phyloP scores from a whole-genome alignment of 2,329 filamentous ascomycete genomes.

The Colletotrichum liaoningense region DNA sequence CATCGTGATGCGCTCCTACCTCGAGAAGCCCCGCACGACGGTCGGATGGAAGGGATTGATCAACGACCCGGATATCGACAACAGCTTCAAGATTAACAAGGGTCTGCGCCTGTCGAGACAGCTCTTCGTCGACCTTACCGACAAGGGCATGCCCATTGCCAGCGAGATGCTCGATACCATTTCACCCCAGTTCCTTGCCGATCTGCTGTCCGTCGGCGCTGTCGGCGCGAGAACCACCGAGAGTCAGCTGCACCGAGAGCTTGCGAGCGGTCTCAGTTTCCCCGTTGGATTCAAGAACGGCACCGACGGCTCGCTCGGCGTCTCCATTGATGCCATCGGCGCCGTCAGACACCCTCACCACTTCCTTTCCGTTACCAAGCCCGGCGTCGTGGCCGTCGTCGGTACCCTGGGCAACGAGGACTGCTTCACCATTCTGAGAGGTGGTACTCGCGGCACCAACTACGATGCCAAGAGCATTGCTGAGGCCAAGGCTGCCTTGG shows the following conservation, averaged over 20 bases:
- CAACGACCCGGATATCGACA: constrained; percentile 98
- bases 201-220: constrained; percentile 90
- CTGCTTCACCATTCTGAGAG: constrained; percentile 95
- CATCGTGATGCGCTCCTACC: constrained; percentile 97
- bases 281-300: constrained; percentile 99
- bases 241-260: constrained; percentile 92
- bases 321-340: constrained; percentile 95
- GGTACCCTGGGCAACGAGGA: constrained; percentile 95
- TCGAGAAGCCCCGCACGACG: constrained; percentile 98
- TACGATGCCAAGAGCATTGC: constrained; percentile 88
- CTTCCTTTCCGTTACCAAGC: constrained; percentile 97
- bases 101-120: constrained; percentile 87
- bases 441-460: constrained; percentile 93
- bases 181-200: constrained; percentile 95
- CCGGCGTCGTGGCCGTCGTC: constrained; percentile 93
- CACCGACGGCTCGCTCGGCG: constrained; percentile 88
- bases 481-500: constrained; percentile 83
- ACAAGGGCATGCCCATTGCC: constrained; percentile 93
- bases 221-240: constrained; percentile 97
- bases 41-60: constrained; percentile 99
- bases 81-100: constrained; percentile 99
- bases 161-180: constrained; percentile 99
- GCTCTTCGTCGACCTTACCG: constrained; percentile 92
- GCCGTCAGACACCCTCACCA: constrained; percentile 93
- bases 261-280: constrained; percentile 94